Evolutionary conservation across 805 yeast genomes (phyloP), one percentile per base, ranked within the genome.

Genomic region (Schwanniomyces yamadae): DNA sequence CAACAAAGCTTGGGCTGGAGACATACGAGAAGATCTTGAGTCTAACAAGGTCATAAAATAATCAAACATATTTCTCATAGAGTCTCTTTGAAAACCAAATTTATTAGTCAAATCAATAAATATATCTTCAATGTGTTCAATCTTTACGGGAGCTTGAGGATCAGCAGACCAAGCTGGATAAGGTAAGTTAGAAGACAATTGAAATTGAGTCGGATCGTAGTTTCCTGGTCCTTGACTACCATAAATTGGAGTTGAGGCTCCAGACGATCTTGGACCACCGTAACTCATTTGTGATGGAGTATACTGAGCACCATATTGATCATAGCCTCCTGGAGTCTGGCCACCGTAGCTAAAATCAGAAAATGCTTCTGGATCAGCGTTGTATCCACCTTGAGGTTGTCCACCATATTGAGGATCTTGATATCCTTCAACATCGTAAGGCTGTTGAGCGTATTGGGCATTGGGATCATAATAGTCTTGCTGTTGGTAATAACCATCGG

Each of bases 91-190:
- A 74, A 85, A 85, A 56, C 95, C 95, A 55, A 85, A 84, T 62
- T 80, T 82, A 65, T 84, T 84, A 28, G 91, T 71, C 59, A 85
- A 70, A 61, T 85, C 93, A 54, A 85, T 85, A 57, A 85, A 85
- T 24, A 84, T 78, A 67, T 85, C 95, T 67, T 85, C 95, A 57
- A 85, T 82, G 59, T 85, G 91, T 62, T 85, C 93, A 45, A 77
- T 74, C 33, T 84, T 72, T 30, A 93, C 74, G 6, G 96, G 96
- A 15, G 83, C 85, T 57, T 81, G 91, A 39, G 84, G 90, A 63
- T 93, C 98, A 31, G 95, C 95, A 17, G 96, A 86, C 99, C 99
- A 93, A 34, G 99, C 98, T 28, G 99, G 99, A 62, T 91, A 93
- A 22, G 99, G 99, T 62, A 93, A 89, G 79, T 51, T 95, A 74